Base-by-base conservation (phyloP, 768 basidiomycete species). In the Boletus speciosus region DNA sequence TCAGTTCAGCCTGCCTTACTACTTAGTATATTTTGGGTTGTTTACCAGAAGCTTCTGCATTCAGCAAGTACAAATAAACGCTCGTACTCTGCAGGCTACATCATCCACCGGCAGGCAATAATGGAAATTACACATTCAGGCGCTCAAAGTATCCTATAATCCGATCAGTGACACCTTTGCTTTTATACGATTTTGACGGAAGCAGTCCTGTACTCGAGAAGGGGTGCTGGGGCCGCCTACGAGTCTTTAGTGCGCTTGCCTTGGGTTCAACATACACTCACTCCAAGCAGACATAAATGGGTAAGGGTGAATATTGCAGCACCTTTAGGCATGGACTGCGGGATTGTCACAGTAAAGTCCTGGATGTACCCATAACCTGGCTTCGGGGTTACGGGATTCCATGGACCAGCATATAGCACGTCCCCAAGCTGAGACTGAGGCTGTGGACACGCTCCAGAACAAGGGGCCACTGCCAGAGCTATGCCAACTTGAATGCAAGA, bases 401-500 rank as follows among this genome's bases (percentile, higher is more conserved):
- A 47, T 12, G 47, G 34, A 8, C 36, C 47, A 27, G 47, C 47
- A n/a, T 48, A 48, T 7, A 27, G 25, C 16, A 48, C 47, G n/a
- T 34, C 21, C 16, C 61, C 61, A 9, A 63, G 54, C 19, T 42
- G 51, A 1, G 55, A 23, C 27, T 52, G 46, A 19, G 25, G 35
- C 16, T 48, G 36, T 25, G 36, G 47, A 12, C 47, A 48, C 7
- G 23, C 12, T 12, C 47, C 36, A 4, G 47, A 48, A 27, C 47
- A 48, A 7, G 42, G 35, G 12, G 12, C n/a, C 36, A 48, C 35
- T 19, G 47, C 35, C 12, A 48, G 23, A 43, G 47, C 25, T 47
- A 59, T 63, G 21, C 61, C 61, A 32, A 62, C 54, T 40, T 63
- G 58, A 34, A 51, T 39, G 41, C 50, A 54, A 10, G 57, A 52